Evolutionary conservation across 805 yeast genomes (phyloP), one percentile per base, ranked within the genome.

Genomic region (Saccharomycopsis sp.): DNA sequence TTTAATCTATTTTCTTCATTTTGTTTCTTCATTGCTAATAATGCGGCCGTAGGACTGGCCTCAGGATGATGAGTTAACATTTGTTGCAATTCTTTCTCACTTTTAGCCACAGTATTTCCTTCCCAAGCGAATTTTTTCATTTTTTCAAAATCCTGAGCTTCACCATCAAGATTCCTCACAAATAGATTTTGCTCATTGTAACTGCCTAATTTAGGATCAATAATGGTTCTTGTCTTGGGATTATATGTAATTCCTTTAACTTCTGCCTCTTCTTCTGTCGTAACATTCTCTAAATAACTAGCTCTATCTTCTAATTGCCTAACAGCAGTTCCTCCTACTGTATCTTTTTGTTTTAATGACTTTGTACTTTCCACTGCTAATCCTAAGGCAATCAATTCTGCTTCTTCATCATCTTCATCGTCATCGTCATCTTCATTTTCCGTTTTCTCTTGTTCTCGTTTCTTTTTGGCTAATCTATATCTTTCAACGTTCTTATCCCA

Each of bases 241-340:
- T 67, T 66, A 41, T 61, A 63, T 26, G 21, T 31, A 21, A 37
- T 39, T 40, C 35, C 42, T 19, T 19, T 31, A 19, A 34, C 33
- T 13, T 27, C 40, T 4, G 27, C 37, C 12, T 46, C 47, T 17
- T 15, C 34, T 5, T 61, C 59, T 0, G 59, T 49, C 37, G 59
- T 59, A 15, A 62, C 54, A 1, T 63, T 51, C 57, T 69, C 55
- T 47, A 60, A 40, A 63, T 72, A 60, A 54, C 67, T 34, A 45
- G 80, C 77, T 26, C 72, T 66, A 49, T 74, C 79, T 36, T 66
- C 67, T 33, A 76, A 46, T 28, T 74, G 72, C 34, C 79, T 55
- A 1, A 70, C 58, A 15, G 66, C 48, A 40, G 53, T 61, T 58
- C 54, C 68, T 21, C 44, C 49, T 20, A 40, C 41, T 1, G 47